Conservation (phyloP, 169 alveolate genomes). For the Cryptosporidium muris region DNA sequence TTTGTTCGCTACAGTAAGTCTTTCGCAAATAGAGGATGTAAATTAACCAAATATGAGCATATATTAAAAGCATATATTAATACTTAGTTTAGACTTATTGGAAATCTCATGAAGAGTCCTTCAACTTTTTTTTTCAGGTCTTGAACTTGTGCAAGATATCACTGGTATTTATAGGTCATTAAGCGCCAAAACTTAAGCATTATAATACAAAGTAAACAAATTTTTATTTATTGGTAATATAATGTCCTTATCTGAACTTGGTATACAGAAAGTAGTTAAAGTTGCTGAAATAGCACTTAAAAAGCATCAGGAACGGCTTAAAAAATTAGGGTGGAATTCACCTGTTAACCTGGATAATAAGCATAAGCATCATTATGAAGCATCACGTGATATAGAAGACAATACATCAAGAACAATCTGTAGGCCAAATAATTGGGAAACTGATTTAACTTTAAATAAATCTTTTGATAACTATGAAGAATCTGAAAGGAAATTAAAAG, state of each 20-base stretch:
- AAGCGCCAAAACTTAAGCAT: too few species aligned
- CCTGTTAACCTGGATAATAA: neutral
- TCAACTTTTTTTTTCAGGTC: too few species aligned
- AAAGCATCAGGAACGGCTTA: conserved; percentile 6
- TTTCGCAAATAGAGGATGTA: neutral
- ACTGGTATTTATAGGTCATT: too few species aligned
- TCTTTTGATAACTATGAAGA: neutral
- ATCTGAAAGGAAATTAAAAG: conserved; percentile 21
- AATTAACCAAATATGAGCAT: neutral
- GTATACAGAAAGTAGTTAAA: too few species aligned
- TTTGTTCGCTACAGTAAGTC: neutral
- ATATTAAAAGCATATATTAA: neutral
- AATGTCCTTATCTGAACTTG: too few species aligned
- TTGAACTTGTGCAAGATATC: too few species aligned
- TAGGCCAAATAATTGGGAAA: neutral
- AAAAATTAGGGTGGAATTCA: neutral
- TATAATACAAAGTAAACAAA: too few species aligned
- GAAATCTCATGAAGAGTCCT: too few species aligned
- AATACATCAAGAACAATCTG: neutral
- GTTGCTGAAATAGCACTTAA: conserved; percentile 7
- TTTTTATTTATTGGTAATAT: too few species aligned
- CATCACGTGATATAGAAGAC: neutral
- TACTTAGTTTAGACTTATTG: neutral
- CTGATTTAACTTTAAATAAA: neutral
- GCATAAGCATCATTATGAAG: neutral